Base-by-base conservation (phyloP, 164 flowering plant genomes). In the Amborella trichopoda region DNA sequence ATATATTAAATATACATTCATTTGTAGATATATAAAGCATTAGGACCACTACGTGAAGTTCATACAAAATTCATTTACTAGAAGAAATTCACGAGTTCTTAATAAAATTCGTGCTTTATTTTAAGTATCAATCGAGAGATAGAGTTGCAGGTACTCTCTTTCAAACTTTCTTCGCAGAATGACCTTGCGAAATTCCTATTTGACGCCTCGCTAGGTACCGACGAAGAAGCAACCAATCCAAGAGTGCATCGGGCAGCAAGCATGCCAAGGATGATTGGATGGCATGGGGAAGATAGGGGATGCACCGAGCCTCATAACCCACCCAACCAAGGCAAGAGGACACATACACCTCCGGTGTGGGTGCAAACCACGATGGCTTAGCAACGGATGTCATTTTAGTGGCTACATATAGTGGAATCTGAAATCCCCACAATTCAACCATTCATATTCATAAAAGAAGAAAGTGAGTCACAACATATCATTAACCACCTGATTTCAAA, bases 221-320 rank as follows among this genome's bases (percentile, higher is more conserved):
- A 14, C 41, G 41, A 37, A 37, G 41, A 10, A 14, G 1, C 41
- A 2, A 37, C 41, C 41, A 37, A 46, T 48, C 28, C 17, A 28
- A 4, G 23, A 56, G 23, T 19, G 24, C 32, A 26, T 56, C 40
- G 14, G 60, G 53, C 40, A 56, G 12, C 23, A 38, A 22, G 21
- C 33, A 17, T 5, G 33, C 11, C 8, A 41, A 5, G 24, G 13
- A 3, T 41, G 32, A 23, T 23, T 40, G 33, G 2, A 49, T 12
- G 18, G 48, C 48, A 48, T 56, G 60, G 9, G 28, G 8, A 53
- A 53, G 49, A 19, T 56, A 56, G 23, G 53, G 60, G n/a, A 30
- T 17, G 28, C 54, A 30, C 10, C 48, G 3, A 5, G 33, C 23
- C 26, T 56, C 54, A 4, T 49, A 26, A 4, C 54, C 60, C 11